These are phyloP conservation scores for Fagopyrum esculentum DNA, from an alignment of 148 eudicot species.

Conservation along the genomic window DNA sequence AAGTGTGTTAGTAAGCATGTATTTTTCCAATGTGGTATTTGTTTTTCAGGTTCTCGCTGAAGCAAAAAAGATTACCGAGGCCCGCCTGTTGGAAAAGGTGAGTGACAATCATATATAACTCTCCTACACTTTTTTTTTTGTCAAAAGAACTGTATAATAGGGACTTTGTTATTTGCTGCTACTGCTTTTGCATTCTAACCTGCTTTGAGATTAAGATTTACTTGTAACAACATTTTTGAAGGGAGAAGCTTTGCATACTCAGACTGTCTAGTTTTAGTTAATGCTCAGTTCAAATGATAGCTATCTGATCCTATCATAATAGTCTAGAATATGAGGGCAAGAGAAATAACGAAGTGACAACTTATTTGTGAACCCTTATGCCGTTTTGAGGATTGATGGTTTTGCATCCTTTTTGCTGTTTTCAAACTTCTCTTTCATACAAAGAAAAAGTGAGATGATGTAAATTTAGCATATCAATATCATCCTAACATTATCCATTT, in stretches of 20 bases:
- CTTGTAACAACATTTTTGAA: neutral
- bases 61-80: constrained; percentile 74
- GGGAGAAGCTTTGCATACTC: neutral
- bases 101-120: constrained; percentile 7
- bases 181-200: neutral
- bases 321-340: neutral
- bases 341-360: neutral
- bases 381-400: neutral
- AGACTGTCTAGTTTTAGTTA: neutral
- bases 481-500: too few species aligned
- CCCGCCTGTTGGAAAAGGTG: constrained; percentile 73
- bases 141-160: neutral
- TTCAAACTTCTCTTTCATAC: neutral
- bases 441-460: neutral
- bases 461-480: neutral
- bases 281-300: neutral
- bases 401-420: neutral
- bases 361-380: neutral
- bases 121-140: neutral
- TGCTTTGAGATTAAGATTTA: neutral
- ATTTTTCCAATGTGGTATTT: constrained; percentile 1
- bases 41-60: constrained; percentile 75
- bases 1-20: neutral
- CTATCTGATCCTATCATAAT: neutral
- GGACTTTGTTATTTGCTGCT: neutral